Conservation (phyloP, 2,329 filamentous ascomycete genomes). For the Talaromyces sp. region DNA sequence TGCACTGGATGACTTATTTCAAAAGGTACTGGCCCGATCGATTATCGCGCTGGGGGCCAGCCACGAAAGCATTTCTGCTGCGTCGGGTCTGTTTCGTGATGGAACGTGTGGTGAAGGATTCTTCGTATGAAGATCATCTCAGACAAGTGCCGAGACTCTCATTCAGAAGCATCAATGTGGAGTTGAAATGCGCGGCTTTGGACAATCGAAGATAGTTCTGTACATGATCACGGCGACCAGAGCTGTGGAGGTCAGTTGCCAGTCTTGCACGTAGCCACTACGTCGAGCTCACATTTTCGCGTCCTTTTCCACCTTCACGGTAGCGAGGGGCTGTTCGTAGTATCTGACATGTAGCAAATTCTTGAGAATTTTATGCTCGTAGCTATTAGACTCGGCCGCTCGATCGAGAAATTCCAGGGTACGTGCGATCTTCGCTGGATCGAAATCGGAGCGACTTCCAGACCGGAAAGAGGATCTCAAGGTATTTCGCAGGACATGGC, state of each 20-base stretch:
- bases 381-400: constrained; percentile 38
- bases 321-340: constrained; percentile 39
- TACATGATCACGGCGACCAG: constrained; percentile 29
- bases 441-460: constrained; percentile 37
- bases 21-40: background rate
- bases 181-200: constrained; percentile 43
- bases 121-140: constrained; percentile 22
- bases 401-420: constrained; percentile 48
- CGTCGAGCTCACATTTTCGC: constrained; percentile 31
- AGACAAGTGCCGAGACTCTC: constrained; percentile 50
- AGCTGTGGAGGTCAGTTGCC: constrained; percentile 27
- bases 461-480: constrained; percentile 46
- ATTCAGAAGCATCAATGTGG: constrained; percentile 48
- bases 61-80: constrained; percentile 4
- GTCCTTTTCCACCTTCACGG: constrained; percentile 26
- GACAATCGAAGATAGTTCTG: constrained; percentile 34
- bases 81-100: constrained; percentile 25
- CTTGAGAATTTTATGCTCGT: constrained; percentile 50
- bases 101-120: background rate
- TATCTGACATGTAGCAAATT: constrained; percentile 46
- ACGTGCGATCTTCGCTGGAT: constrained; percentile 43
- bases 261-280: background rate
- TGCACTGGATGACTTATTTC: background rate
- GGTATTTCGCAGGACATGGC: constrained; percentile 52
- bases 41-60: background rate